Conservation (phyloP, 2,329 filamentous ascomycete genomes). For the Colletotrichum acutatum region DNA sequence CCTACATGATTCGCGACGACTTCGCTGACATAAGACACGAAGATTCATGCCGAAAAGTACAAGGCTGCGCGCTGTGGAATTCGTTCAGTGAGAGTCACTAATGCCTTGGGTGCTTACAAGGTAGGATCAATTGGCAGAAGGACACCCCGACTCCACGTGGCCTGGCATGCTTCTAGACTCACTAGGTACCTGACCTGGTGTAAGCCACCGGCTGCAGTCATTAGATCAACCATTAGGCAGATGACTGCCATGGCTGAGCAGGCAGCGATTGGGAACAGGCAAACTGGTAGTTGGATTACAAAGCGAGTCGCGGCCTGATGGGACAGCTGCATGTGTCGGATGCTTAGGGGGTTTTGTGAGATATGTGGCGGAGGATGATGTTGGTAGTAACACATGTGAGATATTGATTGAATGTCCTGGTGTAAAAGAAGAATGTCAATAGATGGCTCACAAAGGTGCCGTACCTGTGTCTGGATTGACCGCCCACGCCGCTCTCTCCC, state of each 20-base stretch:
- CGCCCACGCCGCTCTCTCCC: background rate
- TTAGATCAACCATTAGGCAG: background rate
- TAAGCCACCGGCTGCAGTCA: background rate
- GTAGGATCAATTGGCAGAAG: too few relatives aligned
- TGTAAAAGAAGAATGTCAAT: background rate
- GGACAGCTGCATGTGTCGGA: background rate
- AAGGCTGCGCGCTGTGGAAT: background rate
- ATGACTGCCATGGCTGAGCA: background rate
- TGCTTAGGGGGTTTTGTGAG: background rate
- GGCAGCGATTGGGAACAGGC: background rate
- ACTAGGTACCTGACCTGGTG: too few relatives aligned
- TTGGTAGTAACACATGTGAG: background rate
- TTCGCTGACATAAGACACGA: background rate
- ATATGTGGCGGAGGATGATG: background rate
- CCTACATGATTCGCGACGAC: background rate
- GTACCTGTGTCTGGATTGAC: background rate
- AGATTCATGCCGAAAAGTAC: background rate
- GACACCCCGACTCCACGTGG: too few relatives aligned
- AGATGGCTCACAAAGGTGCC: background rate
- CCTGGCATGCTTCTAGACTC: too few relatives aligned
- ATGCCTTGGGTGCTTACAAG: background rate
- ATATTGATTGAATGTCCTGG: background rate
- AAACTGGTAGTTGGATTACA: background rate
- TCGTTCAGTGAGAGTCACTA: background rate
- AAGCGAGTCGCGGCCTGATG: slow-evolving; percentile 1